These are phyloP conservation scores for Globisporangium nunn DNA, from an alignment of 352 stramenopile genomes.

Conservation along the genomic window DNA sequence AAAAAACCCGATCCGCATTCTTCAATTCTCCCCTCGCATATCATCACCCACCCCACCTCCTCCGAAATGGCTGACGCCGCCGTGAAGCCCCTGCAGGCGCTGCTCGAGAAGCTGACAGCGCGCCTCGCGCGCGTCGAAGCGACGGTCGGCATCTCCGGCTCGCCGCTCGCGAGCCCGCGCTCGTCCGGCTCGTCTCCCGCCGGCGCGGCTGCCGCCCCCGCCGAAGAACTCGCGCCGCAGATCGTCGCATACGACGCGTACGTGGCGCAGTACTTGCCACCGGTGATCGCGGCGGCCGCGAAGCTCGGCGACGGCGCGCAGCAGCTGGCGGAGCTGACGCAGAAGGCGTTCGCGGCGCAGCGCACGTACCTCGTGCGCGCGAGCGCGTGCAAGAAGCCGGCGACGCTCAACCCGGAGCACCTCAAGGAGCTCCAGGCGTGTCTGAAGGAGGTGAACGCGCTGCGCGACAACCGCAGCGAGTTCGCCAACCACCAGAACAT, in stretches of 20 bases:
- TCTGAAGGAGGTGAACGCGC: slow-evolving; percentile 66
- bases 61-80: slow-evolving; percentile 29
- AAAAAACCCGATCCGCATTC: no score
- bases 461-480: slow-evolving; percentile 78
- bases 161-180: slow-evolving; percentile 11
- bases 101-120: slow-evolving; percentile 75
- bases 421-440: slow-evolving; percentile 67
- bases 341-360: slow-evolving; percentile 86
- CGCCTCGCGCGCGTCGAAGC: slow-evolving; percentile 68
- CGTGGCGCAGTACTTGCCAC: slow-evolving; percentile 61
- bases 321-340: slow-evolving; percentile 78
- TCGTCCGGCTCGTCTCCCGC: slow-evolving; percentile 2
- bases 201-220: slow-evolving; percentile 8
- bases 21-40: no score
- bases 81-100: slow-evolving; percentile 72
- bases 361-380: slow-evolving; percentile 91
- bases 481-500: slow-evolving; percentile 86
- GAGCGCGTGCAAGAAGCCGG: slow-evolving; percentile 91
- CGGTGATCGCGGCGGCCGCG: slow-evolving; percentile 70
- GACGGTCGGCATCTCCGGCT: slow-evolving; percentile 50
- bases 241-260: slow-evolving; percentile 91
- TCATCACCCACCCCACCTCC: no score
- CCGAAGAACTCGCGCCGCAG: slow-evolving; percentile 46
- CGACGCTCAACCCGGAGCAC: slow-evolving; percentile 55
- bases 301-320: slow-evolving; percentile 81